Base-by-base conservation (phyloP, 1,139 yeast genomes). In the Debaryomyces udenii region DNA sequence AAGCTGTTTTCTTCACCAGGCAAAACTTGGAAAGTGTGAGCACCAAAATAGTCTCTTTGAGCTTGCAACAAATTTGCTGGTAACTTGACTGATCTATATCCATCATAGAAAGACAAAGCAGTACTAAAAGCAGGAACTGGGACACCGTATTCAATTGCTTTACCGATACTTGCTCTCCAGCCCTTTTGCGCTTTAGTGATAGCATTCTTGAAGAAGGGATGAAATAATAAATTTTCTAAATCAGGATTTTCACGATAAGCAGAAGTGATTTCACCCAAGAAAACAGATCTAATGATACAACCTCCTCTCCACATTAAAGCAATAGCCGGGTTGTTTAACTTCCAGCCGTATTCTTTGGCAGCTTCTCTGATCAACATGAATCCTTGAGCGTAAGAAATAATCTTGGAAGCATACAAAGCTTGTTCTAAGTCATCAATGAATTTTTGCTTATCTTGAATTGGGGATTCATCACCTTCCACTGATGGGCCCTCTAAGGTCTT, bases 261-360 rank as follows among this genome's bases (percentile, higher is more conserved):
- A 68, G 88, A 69, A 58, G 99, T 93, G 74, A 93, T 93, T 72
- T 93, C 98, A 64, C 83, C 97, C 65, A 93, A 80, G 86, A 93
- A 93, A 55, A 91, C 97, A 44, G 99, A 93, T 80, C 98, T 88
- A 74, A 93, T 93, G 71, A 93, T 93, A 81, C 99, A 93, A 57
- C 99, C 99, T 78, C 99, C 99, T 82, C 99, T 86, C 99, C 99
- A 93, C 99, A 93, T 93, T 64, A 93, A 82, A 56, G 98, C 99
- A 61, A 93, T 93, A 50, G 96, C 93, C 55, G 98, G 96, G 82
- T 88, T 87, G 86, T 93, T 93, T 70, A 93, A 80, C 70, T 88
- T 83, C 99, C 99, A 93, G 62, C 84, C 84, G 80, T 89, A 93
- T 70, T 89, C 96, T 74, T 80, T 86, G 56, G 96, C 98, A 57